phyloP scores from a whole-genome alignment of 805 yeast genomes.

The Starmerella potacharoeniae region DNA sequence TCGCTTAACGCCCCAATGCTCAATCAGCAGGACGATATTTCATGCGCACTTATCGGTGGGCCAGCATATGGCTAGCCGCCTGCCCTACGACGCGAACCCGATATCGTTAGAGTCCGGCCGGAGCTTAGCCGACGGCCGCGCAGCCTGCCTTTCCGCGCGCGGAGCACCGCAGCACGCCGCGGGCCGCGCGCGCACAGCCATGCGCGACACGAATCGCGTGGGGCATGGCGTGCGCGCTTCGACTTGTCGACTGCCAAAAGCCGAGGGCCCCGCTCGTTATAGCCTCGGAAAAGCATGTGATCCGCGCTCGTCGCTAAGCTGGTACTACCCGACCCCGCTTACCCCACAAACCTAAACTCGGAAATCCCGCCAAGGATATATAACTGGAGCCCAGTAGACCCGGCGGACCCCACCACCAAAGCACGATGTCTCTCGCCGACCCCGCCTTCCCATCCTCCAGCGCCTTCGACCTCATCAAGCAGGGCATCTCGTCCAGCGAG shows the following conservation, averaged over 20 bases:
- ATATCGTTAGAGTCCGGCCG: background rate
- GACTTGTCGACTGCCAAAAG: background rate
- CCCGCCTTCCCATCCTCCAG: conserved; percentile 31
- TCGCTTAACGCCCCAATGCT: no score
- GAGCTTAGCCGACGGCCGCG: background rate
- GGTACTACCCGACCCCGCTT: conserved; percentile 4
- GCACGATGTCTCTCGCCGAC: conserved; percentile 21
- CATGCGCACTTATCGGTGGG: background rate
- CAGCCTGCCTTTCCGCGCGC: no score
- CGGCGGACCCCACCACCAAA: background rate
- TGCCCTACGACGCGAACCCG: background rate
- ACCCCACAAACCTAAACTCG: conserved; percentile 6
- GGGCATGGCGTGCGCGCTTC: no score
- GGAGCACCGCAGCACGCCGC: background rate
- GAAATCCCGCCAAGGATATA: conserved; percentile 3
- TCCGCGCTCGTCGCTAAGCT: background rate
- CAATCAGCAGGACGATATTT: background rate
- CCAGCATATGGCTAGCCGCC: background rate
- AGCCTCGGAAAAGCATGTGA: conserved; percentile 5
- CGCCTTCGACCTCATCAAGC: conserved; percentile 31
- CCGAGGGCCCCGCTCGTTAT: background rate
- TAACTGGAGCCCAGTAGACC: background rate
- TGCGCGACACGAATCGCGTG: no score
- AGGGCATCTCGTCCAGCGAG: conserved; percentile 26
- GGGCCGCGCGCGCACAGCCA: no score